A percentile compares a stretch with the other conserved stretches of the same genome.
Evolutionary conservation across 2,329 filamentous ascomycete species (phyloP).

Genomic region (Sclerotinia spermophila): DNA sequence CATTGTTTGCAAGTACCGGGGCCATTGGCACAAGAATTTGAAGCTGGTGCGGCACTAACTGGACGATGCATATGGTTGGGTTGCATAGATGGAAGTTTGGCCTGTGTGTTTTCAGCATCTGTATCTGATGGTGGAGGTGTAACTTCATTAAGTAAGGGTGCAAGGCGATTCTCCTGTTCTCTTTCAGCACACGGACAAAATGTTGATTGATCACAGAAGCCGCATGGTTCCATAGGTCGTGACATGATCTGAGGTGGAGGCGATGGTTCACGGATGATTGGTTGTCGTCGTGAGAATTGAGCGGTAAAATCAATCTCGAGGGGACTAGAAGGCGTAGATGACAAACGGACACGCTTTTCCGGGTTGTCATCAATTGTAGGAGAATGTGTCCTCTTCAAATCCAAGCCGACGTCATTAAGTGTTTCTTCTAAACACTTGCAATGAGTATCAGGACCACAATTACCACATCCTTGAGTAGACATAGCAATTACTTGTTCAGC

Average conservation of each 20-base stretch:
- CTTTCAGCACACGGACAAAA: constrained; percentile 70
- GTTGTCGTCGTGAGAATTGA: constrained; percentile 47
- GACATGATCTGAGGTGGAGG: constrained; percentile 29
- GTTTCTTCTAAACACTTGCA: constrained; percentile 59
- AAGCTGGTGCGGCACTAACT: constrained; percentile 22
- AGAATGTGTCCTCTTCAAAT: constrained; percentile 36
- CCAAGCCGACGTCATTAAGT: constrained; percentile 25
- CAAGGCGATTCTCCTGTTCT: constrained; percentile 37
- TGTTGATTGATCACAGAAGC: constrained; percentile 78
- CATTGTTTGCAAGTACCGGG: constrained; percentile 80
- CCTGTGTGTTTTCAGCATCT: constrained; percentile 54
- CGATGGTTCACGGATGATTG: constrained; percentile 24
- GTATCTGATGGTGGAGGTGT: constrained; percentile 51
- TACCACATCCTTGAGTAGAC: constrained; percentile 58
- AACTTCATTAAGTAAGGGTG: constrained; percentile 46
- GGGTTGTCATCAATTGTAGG: constrained; percentile 28
- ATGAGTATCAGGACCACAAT: constrained; percentile 58
- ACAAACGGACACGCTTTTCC: constrained; percentile 55
- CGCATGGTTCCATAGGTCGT: constrained; percentile 62
- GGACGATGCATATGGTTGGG: constrained; percentile 37
- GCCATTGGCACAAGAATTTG: constrained; percentile 48
- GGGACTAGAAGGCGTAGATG: constrained; percentile 44
- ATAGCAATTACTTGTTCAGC: constrained; percentile 55
- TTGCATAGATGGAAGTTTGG: constrained; percentile 53
- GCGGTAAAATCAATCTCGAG: constrained; percentile 73